These are phyloP conservation scores for Tolypocladium album DNA, from an alignment of 2,329 filamentous ascomycete genomes.

Conservation along the genomic window DNA sequence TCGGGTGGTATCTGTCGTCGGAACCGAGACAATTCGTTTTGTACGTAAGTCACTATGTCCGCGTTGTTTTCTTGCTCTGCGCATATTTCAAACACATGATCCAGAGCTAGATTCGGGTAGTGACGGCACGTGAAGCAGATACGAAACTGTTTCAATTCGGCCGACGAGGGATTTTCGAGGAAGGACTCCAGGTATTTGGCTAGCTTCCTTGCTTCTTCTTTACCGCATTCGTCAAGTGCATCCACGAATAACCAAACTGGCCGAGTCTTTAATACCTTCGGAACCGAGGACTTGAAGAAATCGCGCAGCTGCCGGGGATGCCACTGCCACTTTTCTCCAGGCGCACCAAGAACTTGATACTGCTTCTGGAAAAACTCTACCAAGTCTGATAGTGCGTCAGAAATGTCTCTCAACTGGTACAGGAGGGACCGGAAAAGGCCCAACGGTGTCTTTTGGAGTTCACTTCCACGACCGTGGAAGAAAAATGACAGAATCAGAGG, in stretches of 20 bases:
- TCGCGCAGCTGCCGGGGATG: slow-evolving; percentile 9
- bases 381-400: slow-evolving; percentile 10
- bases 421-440: slow-evolving; percentile 25
- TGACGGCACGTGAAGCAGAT: slow-evolving; percentile 23
- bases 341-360: slow-evolving; percentile 2
- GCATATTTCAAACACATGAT: slow-evolving; percentile 12
- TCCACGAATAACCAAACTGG: slow-evolving; percentile 20
- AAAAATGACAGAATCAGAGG: slow-evolving; percentile 15
- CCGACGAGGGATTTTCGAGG: background rate
- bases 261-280: slow-evolving; percentile 6
- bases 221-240: slow-evolving; percentile 22
- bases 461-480: slow-evolving; percentile 21
- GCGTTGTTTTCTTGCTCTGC: slow-evolving; percentile 17
- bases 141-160: slow-evolving; percentile 3
- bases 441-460: slow-evolving; percentile 18
- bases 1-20: background rate
- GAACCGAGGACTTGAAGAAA: slow-evolving; percentile 10
- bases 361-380: slow-evolving; percentile 6
- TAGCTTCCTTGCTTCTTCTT: slow-evolving; percentile 10
- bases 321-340: slow-evolving; percentile 15
- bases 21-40: background rate
- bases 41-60: slow-evolving; percentile 20
- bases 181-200: slow-evolving; percentile 8
- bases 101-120: slow-evolving; percentile 14
- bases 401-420: slow-evolving; percentile 12